Evolutionary conservation across 768 basidiomycete genomes (phyloP).

Genomic region (Hericium erinaceus): DNA sequence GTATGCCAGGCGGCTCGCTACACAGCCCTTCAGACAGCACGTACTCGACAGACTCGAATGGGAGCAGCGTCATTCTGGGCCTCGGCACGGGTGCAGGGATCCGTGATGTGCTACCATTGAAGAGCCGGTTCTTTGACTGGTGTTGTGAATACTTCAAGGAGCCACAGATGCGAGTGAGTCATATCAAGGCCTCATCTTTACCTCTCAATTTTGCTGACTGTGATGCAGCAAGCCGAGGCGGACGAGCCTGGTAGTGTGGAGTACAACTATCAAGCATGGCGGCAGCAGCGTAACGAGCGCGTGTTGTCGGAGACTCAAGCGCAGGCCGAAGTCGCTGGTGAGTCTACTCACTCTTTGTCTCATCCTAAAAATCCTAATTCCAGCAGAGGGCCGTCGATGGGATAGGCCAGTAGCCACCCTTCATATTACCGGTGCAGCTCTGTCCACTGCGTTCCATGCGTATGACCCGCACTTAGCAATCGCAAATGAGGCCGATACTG

Average conservation of each 20-base stretch:
- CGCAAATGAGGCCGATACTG: slow-evolving; percentile 77
- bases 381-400: slow-evolving; percentile 56
- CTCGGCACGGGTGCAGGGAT: slow-evolving; percentile 75
- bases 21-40: slow-evolving; percentile 69
- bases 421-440: slow-evolving; percentile 48
- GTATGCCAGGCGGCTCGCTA: slow-evolving; percentile 21
- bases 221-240: slow-evolving; percentile 74
- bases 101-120: slow-evolving; percentile 79
- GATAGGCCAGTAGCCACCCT: slow-evolving; percentile 62
- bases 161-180: slow-evolving; percentile 91
- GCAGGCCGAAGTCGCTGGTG: slow-evolving; percentile 71
- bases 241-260: slow-evolving; percentile 92
- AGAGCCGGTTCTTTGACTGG: slow-evolving; percentile 92
- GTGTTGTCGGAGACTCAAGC: slow-evolving; percentile 58
- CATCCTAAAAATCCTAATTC: neutral
- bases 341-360: neutral
- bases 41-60: slow-evolving; percentile 66
- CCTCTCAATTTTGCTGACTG: neutral
- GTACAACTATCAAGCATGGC: slow-evolving; percentile 95
- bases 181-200: neutral
- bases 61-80: slow-evolving; percentile 61
- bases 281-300: slow-evolving; percentile 82
- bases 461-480: slow-evolving; percentile 85
- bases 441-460: slow-evolving; percentile 83
- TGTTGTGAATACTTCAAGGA: slow-evolving; percentile 96